Conservation (phyloP, 2,329 filamentous ascomycete genomes). For the Byssothecium circinans region DNA sequence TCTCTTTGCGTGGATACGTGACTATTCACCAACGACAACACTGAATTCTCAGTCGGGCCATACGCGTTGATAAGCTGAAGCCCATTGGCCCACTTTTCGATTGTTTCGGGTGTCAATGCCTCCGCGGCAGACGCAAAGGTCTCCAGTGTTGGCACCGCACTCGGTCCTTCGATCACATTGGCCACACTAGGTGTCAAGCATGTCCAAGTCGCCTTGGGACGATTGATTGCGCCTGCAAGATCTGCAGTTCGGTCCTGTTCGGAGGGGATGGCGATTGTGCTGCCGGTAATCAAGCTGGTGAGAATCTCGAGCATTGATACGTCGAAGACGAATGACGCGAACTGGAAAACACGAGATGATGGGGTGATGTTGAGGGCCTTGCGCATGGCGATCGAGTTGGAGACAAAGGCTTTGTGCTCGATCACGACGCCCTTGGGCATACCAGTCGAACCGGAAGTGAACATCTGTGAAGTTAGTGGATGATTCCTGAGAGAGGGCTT, state of each 20-base stretch:
- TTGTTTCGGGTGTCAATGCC: conserved; percentile 27
- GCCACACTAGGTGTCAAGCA: conserved; percentile 40
- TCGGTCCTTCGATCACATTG: conserved; percentile 37
- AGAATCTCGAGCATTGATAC: conserved; percentile 40
- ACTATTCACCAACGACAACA: conserved; percentile 31
- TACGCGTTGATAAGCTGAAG: conserved; percentile 34
- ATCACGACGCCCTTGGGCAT: conserved; percentile 37
- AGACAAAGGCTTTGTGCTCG: conserved; percentile 31
- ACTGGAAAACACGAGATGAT: conserved; percentile 39
- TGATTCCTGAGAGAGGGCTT: not conserved
- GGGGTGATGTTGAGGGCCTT: conserved; percentile 30
- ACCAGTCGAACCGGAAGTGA: conserved; percentile 40
- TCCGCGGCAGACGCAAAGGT: conserved; percentile 37
- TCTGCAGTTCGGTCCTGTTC: conserved; percentile 49
- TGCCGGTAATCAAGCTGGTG: conserved; percentile 33
- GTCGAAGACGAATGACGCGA: conserved; percentile 40
- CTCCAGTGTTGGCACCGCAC: conserved; percentile 43
- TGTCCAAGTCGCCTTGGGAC: conserved; percentile 32
- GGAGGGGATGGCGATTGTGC: conserved; percentile 38
- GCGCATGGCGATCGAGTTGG: conserved; percentile 32
- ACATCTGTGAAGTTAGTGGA: conserved; percentile 19
- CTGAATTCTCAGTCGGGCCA: conserved; percentile 32
- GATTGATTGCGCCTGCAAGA: conserved; percentile 42
- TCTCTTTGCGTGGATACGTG: conserved; percentile 22
- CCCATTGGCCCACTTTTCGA: conserved; percentile 27